Evolutionary conservation across 129 eudicot species (phyloP), one percentile per base, ranked within the genome.

Genomic region (Logfia minima): DNA sequence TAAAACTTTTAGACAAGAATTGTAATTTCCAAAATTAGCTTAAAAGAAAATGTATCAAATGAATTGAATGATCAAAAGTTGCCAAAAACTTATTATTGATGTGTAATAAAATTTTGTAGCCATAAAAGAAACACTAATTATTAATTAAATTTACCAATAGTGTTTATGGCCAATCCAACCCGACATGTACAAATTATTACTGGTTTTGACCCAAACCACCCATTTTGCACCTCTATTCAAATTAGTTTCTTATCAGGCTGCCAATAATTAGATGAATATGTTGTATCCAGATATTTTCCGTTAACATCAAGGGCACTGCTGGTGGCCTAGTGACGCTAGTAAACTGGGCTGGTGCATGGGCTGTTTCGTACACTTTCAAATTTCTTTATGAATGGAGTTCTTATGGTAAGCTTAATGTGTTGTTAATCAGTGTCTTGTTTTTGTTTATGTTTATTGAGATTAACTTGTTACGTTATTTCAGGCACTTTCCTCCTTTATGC

Each of bases 401-500:
- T 11, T 87, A 82, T 68, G 95, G 95, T 84, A 87, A 82, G 77
- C 4, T 3, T 11, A 14, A 52, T 65, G 7, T 19, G 72, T 61
- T 24, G 67, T 61, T 19, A 31, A 1, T 2, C 0, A 6, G 5
- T 1, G 24, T 48, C 58, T 16, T 72, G 0, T 77, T 65, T 45
- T n/a, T 23, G 9, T 9, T 21, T 16, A 48, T 9, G 22, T 59
- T 39, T 41, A 53, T 70, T 43, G 9, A 51, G 16, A n/a, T 66
- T 69, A 19, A 21, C 37, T 34, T 86, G 14, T 9, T 71, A 23
- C 75, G 78, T 45, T 61, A 48, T 85, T 81, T 85, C 89, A 90
- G 97, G 98, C 11, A 90, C 98, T 19, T 93, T 90, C 80, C 74
- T 86, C 37, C 87, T 93, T 24, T 93, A 90, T 79, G 98, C 91